Conservation (phyloP, 2,329 filamentous ascomycete species). For the Phaeosphaeriaceae sp. region DNA sequence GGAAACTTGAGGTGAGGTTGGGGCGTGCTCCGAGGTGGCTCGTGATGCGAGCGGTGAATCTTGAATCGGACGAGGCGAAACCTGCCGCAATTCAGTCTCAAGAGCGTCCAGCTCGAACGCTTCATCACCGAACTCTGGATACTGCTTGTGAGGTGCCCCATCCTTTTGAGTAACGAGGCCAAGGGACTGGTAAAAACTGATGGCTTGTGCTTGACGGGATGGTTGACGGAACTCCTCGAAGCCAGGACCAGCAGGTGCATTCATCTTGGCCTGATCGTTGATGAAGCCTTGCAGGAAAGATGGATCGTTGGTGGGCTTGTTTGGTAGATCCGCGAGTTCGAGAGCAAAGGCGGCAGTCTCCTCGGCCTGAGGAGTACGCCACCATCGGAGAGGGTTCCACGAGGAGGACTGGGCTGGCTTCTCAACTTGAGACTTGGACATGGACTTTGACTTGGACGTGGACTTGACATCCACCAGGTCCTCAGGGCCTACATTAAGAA, state of each 20-base stretch:
- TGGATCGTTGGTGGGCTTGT: not conserved
- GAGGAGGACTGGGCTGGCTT: not conserved
- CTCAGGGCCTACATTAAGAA: slow-evolving; percentile 5
- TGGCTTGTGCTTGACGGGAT: not conserved
- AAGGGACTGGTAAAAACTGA: not conserved
- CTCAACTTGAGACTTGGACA: not conserved
- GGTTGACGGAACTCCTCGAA: not conserved
- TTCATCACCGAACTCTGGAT: not conserved
- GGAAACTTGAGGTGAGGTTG: too few species aligned
- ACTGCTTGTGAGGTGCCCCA: not conserved
- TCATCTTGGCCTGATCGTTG: not conserved
- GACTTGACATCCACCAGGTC: slow-evolving; percentile 4
- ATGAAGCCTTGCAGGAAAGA: not conserved
- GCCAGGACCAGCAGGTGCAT: not conserved
- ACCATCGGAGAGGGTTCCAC: not conserved
- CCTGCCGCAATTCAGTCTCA: not conserved
- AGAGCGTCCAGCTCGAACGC: not conserved
- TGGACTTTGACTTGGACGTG: not conserved
- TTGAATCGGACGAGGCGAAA: not conserved
- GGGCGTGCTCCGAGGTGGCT: not conserved
- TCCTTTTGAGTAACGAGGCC: not conserved
- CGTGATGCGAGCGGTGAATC: not conserved
- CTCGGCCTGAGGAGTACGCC: not conserved
- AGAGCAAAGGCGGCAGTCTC: not conserved
- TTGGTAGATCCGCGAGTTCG: not conserved